Evolutionary conservation across 139 green algal genomes (phyloP), one percentile per base, ranked within the genome.

Genomic region (Coccomyxa sp.): DNA sequence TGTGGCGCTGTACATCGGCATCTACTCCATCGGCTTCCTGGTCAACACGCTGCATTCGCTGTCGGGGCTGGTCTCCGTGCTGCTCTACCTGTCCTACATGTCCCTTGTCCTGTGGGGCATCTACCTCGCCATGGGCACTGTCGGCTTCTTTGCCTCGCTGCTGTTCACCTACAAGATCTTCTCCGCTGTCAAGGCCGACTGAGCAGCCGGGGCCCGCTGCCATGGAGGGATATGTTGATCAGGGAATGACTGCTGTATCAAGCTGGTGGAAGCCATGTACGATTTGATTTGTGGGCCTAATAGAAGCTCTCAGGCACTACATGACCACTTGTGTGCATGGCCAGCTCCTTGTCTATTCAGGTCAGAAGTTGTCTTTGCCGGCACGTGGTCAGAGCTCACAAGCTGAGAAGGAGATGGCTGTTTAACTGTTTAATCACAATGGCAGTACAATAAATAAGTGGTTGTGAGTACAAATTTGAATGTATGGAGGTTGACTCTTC

Each of bases 81-180:
- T 97, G 59, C 91, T 97, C 68, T 98, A 97, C 89, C 59, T 96
- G 17, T 92, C 82, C 76, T 98, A 98, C 90, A 98, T 95, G 91
- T 85, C 83, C 28, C 91, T 98, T 38, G 83, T 95, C 78, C 89
- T 94, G 67, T 90, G 92, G 78, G 95, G 88, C 58, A 79, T 96
- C 16, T 98, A 94, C 85, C 88, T 96, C 68, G 90, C 89, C 58
- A 94, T 96, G 88, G 95, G 93, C 78, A 93, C 94, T 14, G 83
- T 97, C 67, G 93, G 94, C 66, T 98, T 98, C 85, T 38, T 91
- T 1, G 89, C 85, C 25, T 93, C 89, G 15, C 91, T 90, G 82
- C 79, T 86, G 63, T 94, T 94, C 82, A 89, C 87, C 12, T 87
- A 85, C 79, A 87, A 89, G 81, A 92, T 93, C 68, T 92, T 93